Base-by-base conservation (phyloP, 371 early-diverging fungal genomes). In the Syncephalastrum racemosum region DNA sequence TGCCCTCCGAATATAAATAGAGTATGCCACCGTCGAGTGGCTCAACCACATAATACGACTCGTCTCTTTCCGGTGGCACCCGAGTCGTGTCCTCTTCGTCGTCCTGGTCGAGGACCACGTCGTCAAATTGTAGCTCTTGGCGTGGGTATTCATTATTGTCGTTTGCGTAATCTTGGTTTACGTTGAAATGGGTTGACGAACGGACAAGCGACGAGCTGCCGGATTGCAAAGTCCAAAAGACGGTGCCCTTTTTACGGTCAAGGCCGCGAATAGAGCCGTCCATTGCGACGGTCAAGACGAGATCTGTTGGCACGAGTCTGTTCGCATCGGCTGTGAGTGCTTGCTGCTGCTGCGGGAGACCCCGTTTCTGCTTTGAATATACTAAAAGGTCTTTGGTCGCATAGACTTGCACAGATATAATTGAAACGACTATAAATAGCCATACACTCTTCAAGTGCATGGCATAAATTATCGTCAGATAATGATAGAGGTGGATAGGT, bases 1-100 rank as follows among this genome's bases (percentile, higher is more conserved):
- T 57, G 4, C 85, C 89, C 19, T 81, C 68, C 14, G 74, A 68
- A 62, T 81, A 84, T 46, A 82, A 58, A 63, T 90, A 94, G 4
- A 94, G 64, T 20, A 75, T 81, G 4, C 92, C 94, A 50, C 86
- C 82, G 41, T 87, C 79, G 18, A 77, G 79, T 3, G 94, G 94
- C 63, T 94, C 94, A 5, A 90, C 85, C 58, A 94, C 86, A 61
- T 88, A 90, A 18, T 86, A 58, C 18, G 75, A 18, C 22, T 60
- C 48, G 16, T 59, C 25, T 24, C 20, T 31, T 20, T 41, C 36
- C 12, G 36, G 36, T 31, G 36, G 10, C 12, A 31, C 36, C 36
- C 36, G 36, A 8, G 36, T 12, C 7, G 40, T 44, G 12, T 53
- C 56, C n/a, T 62, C 46, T 27, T 63, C 46, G 24, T 46, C 19